Evolutionary conservation across 768 basidiomycete genomes (phyloP).

Genomic region (Multifurca ochricompacta): DNA sequence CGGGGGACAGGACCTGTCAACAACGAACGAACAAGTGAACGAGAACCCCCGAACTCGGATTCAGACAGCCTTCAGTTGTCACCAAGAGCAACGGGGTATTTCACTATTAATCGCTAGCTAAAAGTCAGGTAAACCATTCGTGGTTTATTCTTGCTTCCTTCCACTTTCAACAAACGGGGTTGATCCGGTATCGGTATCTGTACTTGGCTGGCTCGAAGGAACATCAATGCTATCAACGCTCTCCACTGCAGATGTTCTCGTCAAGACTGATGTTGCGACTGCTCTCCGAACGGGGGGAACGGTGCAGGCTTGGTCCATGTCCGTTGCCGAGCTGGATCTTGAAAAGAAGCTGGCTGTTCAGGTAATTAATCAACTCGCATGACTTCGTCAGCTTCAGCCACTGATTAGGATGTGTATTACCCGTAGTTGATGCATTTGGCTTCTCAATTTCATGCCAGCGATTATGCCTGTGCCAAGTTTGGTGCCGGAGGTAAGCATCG

Average conservation of each 20-base stretch:
- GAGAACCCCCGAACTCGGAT: too few relatives aligned
- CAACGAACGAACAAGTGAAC: too few relatives aligned
- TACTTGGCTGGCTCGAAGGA: background rate
- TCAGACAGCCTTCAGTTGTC: too few relatives aligned
- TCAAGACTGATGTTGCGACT: background rate
- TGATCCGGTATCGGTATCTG: background rate
- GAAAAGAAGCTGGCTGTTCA: constrained; percentile 20
- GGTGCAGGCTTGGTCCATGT: background rate
- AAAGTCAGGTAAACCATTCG: too few relatives aligned
- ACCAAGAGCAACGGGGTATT: too few relatives aligned
- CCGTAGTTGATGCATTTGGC: constrained; percentile 20
- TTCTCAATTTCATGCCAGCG: constrained; percentile 22
- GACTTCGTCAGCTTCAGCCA: background rate
- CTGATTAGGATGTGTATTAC: background rate
- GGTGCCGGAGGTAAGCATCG: constrained; percentile 15
- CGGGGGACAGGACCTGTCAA: too few relatives aligned
- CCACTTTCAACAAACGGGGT: background rate
- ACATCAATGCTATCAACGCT: constrained; percentile 15
- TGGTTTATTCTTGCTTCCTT: background rate
- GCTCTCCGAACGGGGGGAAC: background rate
- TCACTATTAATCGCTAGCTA: too few relatives aligned
- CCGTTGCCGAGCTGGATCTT: constrained; percentile 11
- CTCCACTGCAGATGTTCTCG: constrained; percentile 1
- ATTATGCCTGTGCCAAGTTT: constrained; percentile 21
- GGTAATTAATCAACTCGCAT: background rate